These are phyloP conservation scores for Cordyceps cicadae DNA, from an alignment of 2,329 filamentous ascomycete genomes.

Conservation along the genomic window DNA sequence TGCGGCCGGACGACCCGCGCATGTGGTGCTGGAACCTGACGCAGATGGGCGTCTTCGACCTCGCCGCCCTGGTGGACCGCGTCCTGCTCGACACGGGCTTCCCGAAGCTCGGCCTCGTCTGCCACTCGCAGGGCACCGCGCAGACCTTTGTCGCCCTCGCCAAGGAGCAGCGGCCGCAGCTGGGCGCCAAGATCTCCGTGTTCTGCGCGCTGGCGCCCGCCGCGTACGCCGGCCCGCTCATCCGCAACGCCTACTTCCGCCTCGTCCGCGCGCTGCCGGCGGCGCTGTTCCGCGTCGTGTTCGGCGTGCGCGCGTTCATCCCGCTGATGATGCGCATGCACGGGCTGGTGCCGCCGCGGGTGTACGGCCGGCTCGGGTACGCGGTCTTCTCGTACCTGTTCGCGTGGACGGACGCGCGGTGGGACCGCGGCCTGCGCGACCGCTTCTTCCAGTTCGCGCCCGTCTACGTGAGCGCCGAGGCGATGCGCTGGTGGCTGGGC, in stretches of 20 bases:
- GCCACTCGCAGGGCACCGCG: slow-evolving; percentile 86
- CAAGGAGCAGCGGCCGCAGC: slow-evolving; percentile 78
- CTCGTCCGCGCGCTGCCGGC: slow-evolving; percentile 80
- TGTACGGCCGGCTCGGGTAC: slow-evolving; percentile 81
- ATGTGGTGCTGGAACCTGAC: slow-evolving; percentile 98
- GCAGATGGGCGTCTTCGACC: slow-evolving; percentile 85
- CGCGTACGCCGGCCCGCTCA: slow-evolving; percentile 78
- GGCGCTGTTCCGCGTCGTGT: slow-evolving; percentile 67
- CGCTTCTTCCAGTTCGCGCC: slow-evolving; percentile 90
- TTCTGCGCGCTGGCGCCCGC: slow-evolving; percentile 89
- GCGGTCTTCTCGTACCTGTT: slow-evolving; percentile 86
- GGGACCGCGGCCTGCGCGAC: slow-evolving; percentile 71
- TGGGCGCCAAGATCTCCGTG: slow-evolving; percentile 74
- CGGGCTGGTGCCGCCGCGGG: slow-evolving; percentile 47
- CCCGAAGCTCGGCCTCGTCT: slow-evolving; percentile 70
- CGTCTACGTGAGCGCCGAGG: slow-evolving; percentile 81
- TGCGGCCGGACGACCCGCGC: slow-evolving; percentile 67
- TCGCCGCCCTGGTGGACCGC: slow-evolving; percentile 70
- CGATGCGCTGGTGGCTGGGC: slow-evolving; percentile 94
- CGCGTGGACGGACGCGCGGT: slow-evolving; percentile 74
- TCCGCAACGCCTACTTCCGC: slow-evolving; percentile 82
- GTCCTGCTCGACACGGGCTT: slow-evolving; percentile 79
- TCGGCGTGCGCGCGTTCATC: slow-evolving; percentile 90
- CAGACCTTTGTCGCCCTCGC: slow-evolving; percentile 81
- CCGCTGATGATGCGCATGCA: slow-evolving; percentile 89